Conservation (phyloP, 192 early-diverging fungal species). For the Rhizophagus clarus region DNA sequence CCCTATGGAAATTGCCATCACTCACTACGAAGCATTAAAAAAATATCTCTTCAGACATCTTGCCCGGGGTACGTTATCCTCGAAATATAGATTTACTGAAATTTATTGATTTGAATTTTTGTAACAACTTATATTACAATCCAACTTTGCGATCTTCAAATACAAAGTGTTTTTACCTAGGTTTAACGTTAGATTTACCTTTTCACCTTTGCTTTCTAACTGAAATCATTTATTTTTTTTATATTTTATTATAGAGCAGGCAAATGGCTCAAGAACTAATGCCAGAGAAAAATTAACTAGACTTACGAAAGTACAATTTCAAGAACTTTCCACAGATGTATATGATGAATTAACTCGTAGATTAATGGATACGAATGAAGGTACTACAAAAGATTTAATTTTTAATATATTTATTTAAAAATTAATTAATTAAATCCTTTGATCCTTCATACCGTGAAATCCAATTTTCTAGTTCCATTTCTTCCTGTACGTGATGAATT, state of each 20-base stretch:
- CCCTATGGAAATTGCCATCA: conserved; percentile 47
- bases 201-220: not conserved
- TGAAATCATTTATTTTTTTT: not conserved
- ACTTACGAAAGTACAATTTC: conserved; percentile 82
- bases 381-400: conserved; percentile 42
- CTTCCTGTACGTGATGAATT: conserved; percentile 83
- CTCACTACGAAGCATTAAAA: conserved; percentile 57
- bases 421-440: not conserved
- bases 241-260: conserved; percentile 38
- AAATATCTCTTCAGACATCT: conserved; percentile 52
- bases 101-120: not conserved
- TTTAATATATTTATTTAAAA: too few relatives aligned
- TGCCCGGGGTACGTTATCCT: conserved; percentile 37
- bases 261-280: conserved; percentile 45
- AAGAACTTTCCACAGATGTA: conserved; percentile 94
- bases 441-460: not conserved
- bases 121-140: too few relatives aligned
- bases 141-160: too few relatives aligned
- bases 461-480: conserved; percentile 63
- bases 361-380: conserved; percentile 52
- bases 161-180: too few relatives aligned
- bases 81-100: not conserved
- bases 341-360: conserved; percentile 91
- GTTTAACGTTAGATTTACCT: not conserved
- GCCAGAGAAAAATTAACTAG: conserved; percentile 78